Percentiles rank a stretch among this genome's conserved stretches.
phyloP scores from a whole-genome alignment of 2,329 filamentous ascomycete species.

The Trichoderma simmonsii region DNA sequence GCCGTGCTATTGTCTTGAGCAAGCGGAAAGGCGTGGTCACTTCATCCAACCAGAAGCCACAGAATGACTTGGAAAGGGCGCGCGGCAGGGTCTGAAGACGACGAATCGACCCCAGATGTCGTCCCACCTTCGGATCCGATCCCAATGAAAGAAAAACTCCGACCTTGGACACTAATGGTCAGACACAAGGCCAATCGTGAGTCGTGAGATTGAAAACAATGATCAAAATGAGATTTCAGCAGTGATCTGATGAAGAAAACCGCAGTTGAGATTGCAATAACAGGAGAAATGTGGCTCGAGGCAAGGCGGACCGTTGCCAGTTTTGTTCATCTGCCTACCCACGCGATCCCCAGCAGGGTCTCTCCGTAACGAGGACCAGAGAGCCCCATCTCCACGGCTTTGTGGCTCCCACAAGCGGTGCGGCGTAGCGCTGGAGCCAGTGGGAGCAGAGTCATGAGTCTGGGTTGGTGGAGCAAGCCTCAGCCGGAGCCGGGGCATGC shows the following conservation, averaged over 20 bases:
- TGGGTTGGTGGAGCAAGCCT: constrained; percentile 15
- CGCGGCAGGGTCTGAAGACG: constrained; percentile 5
- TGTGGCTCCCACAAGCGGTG: constrained; percentile 15
- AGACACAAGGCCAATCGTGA: neutral
- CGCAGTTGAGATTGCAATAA: neutral
- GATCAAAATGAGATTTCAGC: neutral
- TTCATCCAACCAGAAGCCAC: constrained; percentile 15
- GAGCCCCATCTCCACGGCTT: constrained; percentile 4
- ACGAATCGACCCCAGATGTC: neutral
- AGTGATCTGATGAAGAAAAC: neutral
- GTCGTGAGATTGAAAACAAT: neutral
- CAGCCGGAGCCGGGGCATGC: constrained; percentile 19
- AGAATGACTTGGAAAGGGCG: constrained; percentile 16
- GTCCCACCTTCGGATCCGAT: constrained; percentile 8
- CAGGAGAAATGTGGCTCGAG: neutral
- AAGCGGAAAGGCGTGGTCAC: constrained; percentile 10
- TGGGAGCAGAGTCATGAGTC: constrained; percentile 17
- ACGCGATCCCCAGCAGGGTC: constrained; percentile 15
- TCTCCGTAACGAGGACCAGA: neutral
- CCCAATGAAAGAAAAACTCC: neutral
- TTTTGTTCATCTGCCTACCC: constrained; percentile 18
- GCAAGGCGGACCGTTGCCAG: constrained; percentile 14
- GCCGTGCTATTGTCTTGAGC: constrained; percentile 9
- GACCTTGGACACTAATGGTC: neutral
- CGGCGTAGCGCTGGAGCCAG: constrained; percentile 19